Base-by-base conservation (phyloP, 768 basidiomycete species). In the Amanita muscaria region DNA sequence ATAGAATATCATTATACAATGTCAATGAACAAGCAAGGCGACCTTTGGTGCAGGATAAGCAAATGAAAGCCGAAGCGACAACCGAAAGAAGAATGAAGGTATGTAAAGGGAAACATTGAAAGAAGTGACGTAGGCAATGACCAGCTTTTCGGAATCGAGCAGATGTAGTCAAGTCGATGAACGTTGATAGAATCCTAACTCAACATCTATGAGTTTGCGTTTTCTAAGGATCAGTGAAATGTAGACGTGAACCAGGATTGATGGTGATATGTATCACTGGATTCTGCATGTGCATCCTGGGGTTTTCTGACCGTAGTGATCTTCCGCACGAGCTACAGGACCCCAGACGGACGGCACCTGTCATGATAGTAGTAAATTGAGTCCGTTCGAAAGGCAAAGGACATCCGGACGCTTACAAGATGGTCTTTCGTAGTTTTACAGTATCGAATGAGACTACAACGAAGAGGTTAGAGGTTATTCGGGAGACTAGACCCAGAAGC, bases 281-380 rank as follows among this genome's bases (percentile, higher is more conserved):
- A 84, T 64, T 21, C 68, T 70, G 65, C 81, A 84, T 49, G 79
- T 81, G 50, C 69, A 73, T 41, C 66, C 73, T 56, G 53, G 57
- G 29, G 70, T 64, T 59, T 78, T 79, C 43, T 83, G 86, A 19
- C 83, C 84, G 57, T 91, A 98, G 38, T 94, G 94, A 60, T 99
- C 94, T 48, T 94, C 89, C 33, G 79, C 79, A 58, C 86, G 88
- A 51, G 79, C 80, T n/a, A 94, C 82, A 18, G 88, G 83, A 8
- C 96, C 96, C 96, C 96, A 99, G 1, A 99, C 89, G 15, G 88
- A 91, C 19, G 93, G 92, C 39, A 94, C 84, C 86, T 92, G 18
- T 27, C 36, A 34, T 18, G 42, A 32, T 22, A 48, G 29, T 31
- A 33, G 25, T 25, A 37, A n/a, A n/a, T n/a, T 40, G 44, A 47